These are phyloP conservation scores for Aschersonia sp. DNA, from an alignment of 2,329 filamentous ascomycete species.

Conservation along the genomic window DNA sequence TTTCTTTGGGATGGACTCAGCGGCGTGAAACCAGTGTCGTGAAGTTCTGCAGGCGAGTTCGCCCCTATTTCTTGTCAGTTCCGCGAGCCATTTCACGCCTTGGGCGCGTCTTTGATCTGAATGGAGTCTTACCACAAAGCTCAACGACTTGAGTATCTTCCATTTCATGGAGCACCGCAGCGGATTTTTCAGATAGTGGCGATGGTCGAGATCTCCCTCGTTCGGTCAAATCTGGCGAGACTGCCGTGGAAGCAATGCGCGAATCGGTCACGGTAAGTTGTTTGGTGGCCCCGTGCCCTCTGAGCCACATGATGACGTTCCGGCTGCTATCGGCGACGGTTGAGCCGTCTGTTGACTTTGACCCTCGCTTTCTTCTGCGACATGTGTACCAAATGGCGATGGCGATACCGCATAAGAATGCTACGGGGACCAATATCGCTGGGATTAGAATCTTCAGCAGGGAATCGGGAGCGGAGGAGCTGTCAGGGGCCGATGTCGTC, in stretches of 20 bases:
- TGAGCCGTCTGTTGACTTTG: slow-evolving; percentile 17
- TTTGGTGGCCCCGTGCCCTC: slow-evolving; percentile 28
- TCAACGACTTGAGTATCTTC: slow-evolving; percentile 29
- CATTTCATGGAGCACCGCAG: slow-evolving; percentile 20
- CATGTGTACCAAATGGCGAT: slow-evolving; percentile 36
- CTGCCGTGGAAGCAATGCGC: not conserved
- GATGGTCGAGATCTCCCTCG: too few relatives aligned
- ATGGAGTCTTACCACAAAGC: slow-evolving; percentile 24
- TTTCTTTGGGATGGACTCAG: slow-evolving; percentile 1
- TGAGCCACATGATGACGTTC: slow-evolving; percentile 38
- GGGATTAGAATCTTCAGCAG: slow-evolving; percentile 4
- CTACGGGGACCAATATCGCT: slow-evolving; percentile 5
- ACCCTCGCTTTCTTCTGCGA: slow-evolving; percentile 28
- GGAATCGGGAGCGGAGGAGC: not conserved
- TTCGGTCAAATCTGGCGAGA: slow-evolving; percentile 3
- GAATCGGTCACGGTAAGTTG: slow-evolving; percentile 5
- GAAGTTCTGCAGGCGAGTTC: slow-evolving; percentile 24
- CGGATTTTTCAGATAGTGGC: not conserved
- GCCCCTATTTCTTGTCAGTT: too few relatives aligned
- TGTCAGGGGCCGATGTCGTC: not conserved
- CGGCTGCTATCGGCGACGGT: slow-evolving; percentile 30
- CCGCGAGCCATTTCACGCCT: too few relatives aligned
- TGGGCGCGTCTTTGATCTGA: not conserved
- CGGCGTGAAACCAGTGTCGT: slow-evolving; percentile 16
- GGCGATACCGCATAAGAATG: slow-evolving; percentile 10